These are phyloP conservation scores for Magnolia changhungtana DNA, from an alignment of 164 flowering plant genomes.

Conservation along the genomic window DNA sequence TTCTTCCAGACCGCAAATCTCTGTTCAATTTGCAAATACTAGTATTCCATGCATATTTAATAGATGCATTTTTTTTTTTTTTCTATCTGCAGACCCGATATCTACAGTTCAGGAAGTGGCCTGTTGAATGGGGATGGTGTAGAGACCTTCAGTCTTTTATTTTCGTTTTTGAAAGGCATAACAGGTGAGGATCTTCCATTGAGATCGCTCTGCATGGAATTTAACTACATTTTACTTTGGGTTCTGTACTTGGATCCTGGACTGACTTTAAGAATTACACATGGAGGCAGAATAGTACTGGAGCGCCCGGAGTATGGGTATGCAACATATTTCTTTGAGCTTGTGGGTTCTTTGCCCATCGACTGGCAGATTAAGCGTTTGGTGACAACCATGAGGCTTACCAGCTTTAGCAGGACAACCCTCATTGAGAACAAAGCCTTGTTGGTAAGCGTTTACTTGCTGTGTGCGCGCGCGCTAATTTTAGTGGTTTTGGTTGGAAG, in stretches of 20 bases:
- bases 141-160: constrained; percentile 89
- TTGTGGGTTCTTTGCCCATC: constrained; percentile 53
- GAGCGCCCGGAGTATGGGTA: constrained; percentile 99
- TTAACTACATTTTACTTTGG: background rate
- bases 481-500: background rate
- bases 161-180: constrained; percentile 86
- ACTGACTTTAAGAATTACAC: constrained; percentile 3
- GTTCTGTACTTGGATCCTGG: background rate
- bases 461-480: background rate
- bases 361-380: constrained; percentile 85
- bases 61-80: background rate
- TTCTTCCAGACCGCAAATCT: background rate
- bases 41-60: background rate
- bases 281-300: constrained; percentile 70
- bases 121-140: constrained; percentile 99
- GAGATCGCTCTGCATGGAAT: background rate
- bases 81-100: constrained; percentile 50
- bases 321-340: constrained; percentile 95
- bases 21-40: background rate
- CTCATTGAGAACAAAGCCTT: constrained; percentile 76
- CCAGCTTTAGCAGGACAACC: constrained; percentile 57
- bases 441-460: constrained; percentile 38
- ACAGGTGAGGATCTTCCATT: constrained; percentile 46
- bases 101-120: constrained; percentile 69
- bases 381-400: constrained; percentile 78